Evolutionary conservation across 345 rosid species (phyloP).

Genomic region (Mangifera indica): DNA sequence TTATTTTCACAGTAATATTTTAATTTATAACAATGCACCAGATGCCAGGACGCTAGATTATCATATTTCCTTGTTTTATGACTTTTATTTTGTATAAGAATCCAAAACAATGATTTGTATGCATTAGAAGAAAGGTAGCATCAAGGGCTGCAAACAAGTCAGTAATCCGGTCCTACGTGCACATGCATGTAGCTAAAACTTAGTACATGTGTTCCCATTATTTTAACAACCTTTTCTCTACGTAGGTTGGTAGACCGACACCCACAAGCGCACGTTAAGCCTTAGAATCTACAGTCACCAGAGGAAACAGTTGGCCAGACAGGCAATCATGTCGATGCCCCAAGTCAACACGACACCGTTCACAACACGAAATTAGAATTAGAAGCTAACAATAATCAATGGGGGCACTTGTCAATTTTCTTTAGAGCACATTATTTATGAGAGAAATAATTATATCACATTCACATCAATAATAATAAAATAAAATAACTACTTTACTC

Average conservation of each 20-base stretch:
- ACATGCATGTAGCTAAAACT: background rate
- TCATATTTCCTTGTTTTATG: too few species aligned
- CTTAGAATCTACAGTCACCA: too few species aligned
- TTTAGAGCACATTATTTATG: too few species aligned
- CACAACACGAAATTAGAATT: too few species aligned
- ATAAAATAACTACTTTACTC: conserved; percentile 7
- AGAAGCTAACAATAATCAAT: too few species aligned
- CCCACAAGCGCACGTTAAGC: background rate
- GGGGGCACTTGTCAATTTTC: too few species aligned
- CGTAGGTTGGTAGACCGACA: conserved; percentile 22
- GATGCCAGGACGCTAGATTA: too few species aligned
- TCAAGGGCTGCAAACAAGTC: background rate
- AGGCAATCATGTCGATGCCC: background rate
- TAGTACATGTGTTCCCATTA: background rate
- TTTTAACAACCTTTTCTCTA: background rate
- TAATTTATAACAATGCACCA: too few species aligned
- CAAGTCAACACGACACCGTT: background rate
- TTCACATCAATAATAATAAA: too few species aligned
- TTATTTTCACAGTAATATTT: too few species aligned
- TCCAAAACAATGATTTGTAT: background rate
- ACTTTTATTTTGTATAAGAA: too few species aligned
- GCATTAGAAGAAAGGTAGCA: background rate
- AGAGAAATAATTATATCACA: background rate
- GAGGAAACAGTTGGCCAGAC: background rate
- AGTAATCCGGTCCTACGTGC: background rate